phyloP scores from a whole-genome alignment of 2,329 filamentous ascomycete genomes.

The Magnaporthiopsis poae region DNA sequence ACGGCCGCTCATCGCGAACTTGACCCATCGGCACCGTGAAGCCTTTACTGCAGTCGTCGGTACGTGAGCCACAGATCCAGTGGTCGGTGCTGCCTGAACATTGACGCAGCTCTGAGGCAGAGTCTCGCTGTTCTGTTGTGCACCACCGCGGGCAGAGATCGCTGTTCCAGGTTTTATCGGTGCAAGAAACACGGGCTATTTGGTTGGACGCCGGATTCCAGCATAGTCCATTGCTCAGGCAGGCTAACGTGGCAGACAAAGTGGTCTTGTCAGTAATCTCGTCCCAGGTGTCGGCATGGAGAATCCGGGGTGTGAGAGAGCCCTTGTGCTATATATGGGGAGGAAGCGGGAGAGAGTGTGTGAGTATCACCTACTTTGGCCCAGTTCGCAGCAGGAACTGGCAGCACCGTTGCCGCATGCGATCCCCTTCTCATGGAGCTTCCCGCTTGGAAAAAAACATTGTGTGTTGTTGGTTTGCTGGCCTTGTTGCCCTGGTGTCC shows the following conservation, averaged over 20 bases:
- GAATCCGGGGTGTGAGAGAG: no score
- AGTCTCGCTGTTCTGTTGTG: neutral
- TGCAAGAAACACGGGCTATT: neutral
- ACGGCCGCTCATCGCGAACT: neutral
- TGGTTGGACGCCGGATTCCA: neutral
- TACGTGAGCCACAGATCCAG: slow-evolving; percentile 1
- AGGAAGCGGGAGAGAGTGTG: neutral
- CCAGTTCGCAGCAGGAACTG: slow-evolving; percentile 1
- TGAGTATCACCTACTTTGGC: neutral
- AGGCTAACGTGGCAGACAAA: neutral
- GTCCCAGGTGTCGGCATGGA: neutral
- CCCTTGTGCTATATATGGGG: no score
- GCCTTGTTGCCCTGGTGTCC: neutral
- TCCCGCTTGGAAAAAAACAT: neutral
- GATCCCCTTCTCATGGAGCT: slow-evolving; percentile 1
- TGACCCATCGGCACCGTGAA: neutral
- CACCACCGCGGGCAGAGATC: neutral
- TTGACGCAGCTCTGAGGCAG: neutral
- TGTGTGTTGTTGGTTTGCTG: slow-evolving; percentile 1
- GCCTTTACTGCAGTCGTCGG: neutral
- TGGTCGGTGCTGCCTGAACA: neutral
- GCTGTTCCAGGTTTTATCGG: slow-evolving; percentile 3
- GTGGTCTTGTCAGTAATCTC: neutral
- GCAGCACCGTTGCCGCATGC: neutral
- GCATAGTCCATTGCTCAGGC: slow-evolving; percentile 1